phyloP scores from a whole-genome alignment of 176 grass and related monocot species.

The Elymus sibiricus region DNA sequence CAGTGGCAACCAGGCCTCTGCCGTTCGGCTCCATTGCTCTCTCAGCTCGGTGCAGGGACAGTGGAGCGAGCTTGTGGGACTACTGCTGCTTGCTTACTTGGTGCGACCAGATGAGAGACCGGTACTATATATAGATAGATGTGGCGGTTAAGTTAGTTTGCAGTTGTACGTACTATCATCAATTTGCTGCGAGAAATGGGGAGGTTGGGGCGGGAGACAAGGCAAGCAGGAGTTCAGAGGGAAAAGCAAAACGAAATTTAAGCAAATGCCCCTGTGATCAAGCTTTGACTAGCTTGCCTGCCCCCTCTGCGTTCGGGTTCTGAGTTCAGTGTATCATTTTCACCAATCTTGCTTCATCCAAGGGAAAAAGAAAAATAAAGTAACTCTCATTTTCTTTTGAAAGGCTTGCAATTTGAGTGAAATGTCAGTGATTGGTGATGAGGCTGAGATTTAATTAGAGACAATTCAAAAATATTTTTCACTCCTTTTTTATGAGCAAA shows the following conservation, averaged over 20 bases:
- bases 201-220: neutral
- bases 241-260: neutral
- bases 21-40: constrained; percentile 26
- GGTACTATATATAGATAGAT: constrained; percentile 31
- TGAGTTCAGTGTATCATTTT: neutral
- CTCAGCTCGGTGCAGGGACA: neutral
- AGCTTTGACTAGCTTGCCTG: neutral
- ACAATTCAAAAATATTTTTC: too few relatives aligned
- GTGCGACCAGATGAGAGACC: neutral
- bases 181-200: constrained; percentile 31
- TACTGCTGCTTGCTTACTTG: neutral
- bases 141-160: constrained; percentile 34
- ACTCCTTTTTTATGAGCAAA: too few relatives aligned
- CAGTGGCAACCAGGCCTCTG: neutral
- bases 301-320: too few relatives aligned
- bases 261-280: neutral
- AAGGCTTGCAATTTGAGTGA: too few relatives aligned
- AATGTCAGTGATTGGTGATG: too few relatives aligned
- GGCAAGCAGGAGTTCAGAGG: neutral
- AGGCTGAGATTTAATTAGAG: too few relatives aligned
- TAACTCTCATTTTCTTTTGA: too few relatives aligned
- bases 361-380: neutral
- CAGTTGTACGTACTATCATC: neutral
- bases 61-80: neutral
- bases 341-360: neutral